A percentile compares a stretch with the other conserved stretches of the same genome.
Conservation (phyloP, 495 filamentous ascomycete genomes). For the Rostrohypoxylon terebratum region DNA sequence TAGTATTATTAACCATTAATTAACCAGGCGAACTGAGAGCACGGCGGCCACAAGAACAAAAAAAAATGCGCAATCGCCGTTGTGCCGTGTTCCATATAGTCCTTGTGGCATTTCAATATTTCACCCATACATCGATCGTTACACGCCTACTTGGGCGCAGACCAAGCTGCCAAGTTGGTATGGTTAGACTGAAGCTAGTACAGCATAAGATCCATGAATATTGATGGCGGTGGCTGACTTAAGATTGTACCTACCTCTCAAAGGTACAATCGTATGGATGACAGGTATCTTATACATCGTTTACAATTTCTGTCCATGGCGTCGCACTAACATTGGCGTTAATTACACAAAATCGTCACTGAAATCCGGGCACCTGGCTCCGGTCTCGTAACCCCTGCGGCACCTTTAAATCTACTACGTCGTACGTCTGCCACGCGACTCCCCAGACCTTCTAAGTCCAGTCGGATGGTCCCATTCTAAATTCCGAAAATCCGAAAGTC, state of each 20-base stretch:
- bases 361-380: background rate
- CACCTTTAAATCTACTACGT: background rate
- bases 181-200: background rate
- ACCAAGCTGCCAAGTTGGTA: background rate
- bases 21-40: background rate
- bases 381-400: background rate
- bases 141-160: background rate
- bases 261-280: background rate
- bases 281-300: background rate
- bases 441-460: background rate
- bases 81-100: background rate
- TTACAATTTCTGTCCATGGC: background rate
- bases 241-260: background rate
- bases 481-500: background rate
- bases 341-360: constrained; percentile 4
- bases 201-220: background rate
- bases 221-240: background rate
- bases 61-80: background rate
- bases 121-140: background rate
- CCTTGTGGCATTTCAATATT: background rate
- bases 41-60: background rate
- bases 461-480: background rate
- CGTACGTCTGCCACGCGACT: constrained; percentile 9
- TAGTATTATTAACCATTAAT: too few relatives aligned
- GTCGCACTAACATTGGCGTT: background rate